These are phyloP conservation scores for Sphaerostilbella broomeana DNA, from an alignment of 2,329 filamentous ascomycete genomes.

Conservation along the genomic window DNA sequence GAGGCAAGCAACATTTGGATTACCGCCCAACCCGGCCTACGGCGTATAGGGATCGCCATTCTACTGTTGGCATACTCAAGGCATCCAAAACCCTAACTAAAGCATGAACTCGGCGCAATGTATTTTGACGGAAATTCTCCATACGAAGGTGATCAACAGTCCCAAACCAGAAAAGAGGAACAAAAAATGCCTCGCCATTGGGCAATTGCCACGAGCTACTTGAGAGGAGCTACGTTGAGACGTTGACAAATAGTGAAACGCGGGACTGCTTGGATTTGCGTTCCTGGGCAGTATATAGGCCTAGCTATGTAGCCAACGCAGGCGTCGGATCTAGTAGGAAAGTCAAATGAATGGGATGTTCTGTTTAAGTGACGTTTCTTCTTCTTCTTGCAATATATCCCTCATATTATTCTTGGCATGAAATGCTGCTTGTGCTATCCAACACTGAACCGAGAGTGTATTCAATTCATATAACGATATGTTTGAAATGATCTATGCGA, in stretches of 20 bases:
- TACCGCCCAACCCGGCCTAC: conserved; percentile 37
- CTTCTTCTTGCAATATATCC: conserved; percentile 3
- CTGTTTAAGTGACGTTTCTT: conserved; percentile 11
- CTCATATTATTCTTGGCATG: too few relatives aligned
- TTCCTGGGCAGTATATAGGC: conserved; percentile 16
- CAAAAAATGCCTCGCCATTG: not conserved
- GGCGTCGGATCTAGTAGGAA: conserved; percentile 18
- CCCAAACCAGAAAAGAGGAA: conserved; percentile 4
- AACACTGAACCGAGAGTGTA: not conserved
- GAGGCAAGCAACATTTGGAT: conserved; percentile 48
- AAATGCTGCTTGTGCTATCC: too few relatives aligned
- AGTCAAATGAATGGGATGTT: conserved; percentile 20
- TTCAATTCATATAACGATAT: not conserved
- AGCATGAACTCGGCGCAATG: conserved; percentile 30
- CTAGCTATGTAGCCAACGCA: conserved; percentile 18
- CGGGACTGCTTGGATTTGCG: conserved; percentile 16
- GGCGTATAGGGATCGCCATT: conserved; percentile 21
- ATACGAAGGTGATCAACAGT: not conserved
- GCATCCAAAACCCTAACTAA: conserved; percentile 19
- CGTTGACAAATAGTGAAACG: too few relatives aligned
- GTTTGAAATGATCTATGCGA: not conserved
- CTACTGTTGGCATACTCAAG: conserved; percentile 2
- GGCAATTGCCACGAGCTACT: conserved; percentile 2
- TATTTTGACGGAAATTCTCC: conserved; percentile 17
- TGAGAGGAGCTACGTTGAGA: too few relatives aligned